Evolutionary conservation across 164 flowering plant species (phyloP).

Genomic region (Chimonanthus praecox): DNA sequence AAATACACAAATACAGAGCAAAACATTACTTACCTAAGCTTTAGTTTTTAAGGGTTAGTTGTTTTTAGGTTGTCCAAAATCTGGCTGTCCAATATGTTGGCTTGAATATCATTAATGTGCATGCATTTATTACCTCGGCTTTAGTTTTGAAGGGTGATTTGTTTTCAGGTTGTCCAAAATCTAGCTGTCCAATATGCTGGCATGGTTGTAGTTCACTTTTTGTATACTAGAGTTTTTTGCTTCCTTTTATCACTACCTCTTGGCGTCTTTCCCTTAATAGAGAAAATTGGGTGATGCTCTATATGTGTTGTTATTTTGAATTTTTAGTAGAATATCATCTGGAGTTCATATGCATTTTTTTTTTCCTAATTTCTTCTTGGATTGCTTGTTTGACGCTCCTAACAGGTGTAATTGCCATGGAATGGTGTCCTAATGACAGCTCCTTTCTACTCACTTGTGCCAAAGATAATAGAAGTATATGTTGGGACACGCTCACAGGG

Average conservation of each 20-base stretch:
- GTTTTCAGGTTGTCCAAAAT: background rate
- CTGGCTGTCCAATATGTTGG: background rate
- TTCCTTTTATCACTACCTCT: background rate
- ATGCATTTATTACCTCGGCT: background rate
- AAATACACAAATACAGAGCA: no score
- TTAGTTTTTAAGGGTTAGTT: background rate
- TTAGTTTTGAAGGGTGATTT: background rate
- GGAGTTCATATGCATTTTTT: no score
- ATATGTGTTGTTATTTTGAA: background rate
- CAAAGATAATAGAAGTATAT: slow-evolving; percentile 90
- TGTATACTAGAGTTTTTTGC: background rate
- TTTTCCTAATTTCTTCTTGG: background rate
- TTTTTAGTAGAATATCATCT: no score
- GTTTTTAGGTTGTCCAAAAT: background rate
- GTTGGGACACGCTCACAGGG: slow-evolving; percentile 85
- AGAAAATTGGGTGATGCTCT: background rate
- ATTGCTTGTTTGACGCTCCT: background rate
- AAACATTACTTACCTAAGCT: background rate
- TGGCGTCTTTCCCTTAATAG: background rate
- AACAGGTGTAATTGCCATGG: slow-evolving; percentile 95
- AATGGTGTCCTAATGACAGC: slow-evolving; percentile 93
- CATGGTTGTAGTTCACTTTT: background rate
- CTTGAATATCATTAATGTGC: background rate
- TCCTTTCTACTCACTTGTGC: slow-evolving; percentile 89
- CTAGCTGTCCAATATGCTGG: background rate